Base-by-base conservation (phyloP, 1,139 yeast genomes). In the Taphrina confusa region DNA sequence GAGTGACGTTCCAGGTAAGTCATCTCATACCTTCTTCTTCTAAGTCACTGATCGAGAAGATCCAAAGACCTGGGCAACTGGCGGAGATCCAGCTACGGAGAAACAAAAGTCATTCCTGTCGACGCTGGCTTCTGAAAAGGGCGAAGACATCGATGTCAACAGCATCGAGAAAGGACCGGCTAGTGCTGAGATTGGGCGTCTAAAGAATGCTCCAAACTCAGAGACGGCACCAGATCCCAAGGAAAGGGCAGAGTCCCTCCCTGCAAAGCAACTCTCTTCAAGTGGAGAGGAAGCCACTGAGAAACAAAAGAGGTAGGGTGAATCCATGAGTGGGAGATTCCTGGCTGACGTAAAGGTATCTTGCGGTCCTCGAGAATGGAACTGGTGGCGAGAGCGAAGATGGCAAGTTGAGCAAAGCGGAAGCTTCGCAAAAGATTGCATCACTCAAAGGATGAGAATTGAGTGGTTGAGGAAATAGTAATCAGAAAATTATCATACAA, bases 41-140 rank as follows among this genome's bases (percentile, higher is more conserved):
- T n/a, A n/a, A n/a, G n/a, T n/a, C n/a, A n/a, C n/a, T n/a, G n/a
- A 8, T 40, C 28, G 23, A 28, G 23, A 30, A 33, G 60, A 56
- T 30, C 60, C 60, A 3, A 46, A 46, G 47, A 56, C 60, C 25
- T 56, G 60, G 60, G 54, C 60, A 8, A 56, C 60, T 18, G 60
- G 60, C 12, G 54, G 54, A 31, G 60, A 56, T 27, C 60, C 60
- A 0, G 51, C 50, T 16, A 56, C 60, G 12, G 44, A 46, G 33
- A 56, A 56, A 31, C 60, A 56, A 20, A 47, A 46, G 23, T 40
- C 60, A 11, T 46, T 56, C 42, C 30, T 56, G 27, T 39, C 44
- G 27, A 56, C 54, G 9, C 44, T 56, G 16, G 60, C 60, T 14
- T 11, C 23, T 11, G 60, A 56, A 30, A 56, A 56, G 47, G 60